Percentiles rank a stretch among this genome's conserved stretches.
These are phyloP conservation scores for Cydonia oblonga DNA, from an alignment of 331 rosid genomes.

Conservation along the genomic window DNA sequence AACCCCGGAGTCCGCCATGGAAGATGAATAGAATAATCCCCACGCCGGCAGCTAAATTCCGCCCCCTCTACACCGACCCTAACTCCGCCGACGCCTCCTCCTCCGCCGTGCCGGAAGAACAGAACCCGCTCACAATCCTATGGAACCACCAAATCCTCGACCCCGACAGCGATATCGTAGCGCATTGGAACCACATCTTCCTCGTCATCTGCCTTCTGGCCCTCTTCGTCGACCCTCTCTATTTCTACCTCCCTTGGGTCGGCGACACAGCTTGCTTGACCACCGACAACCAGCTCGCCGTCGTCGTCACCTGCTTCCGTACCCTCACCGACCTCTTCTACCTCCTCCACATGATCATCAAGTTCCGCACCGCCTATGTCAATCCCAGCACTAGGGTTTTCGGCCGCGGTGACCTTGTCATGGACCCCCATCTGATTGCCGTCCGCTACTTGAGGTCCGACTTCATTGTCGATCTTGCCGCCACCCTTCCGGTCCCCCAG, in stretches of 20 bases:
- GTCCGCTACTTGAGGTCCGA: conserved; percentile 59
- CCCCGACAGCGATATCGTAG: conserved; percentile 74
- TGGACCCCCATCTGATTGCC: conserved; percentile 57
- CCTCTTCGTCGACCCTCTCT: conserved; percentile 77
- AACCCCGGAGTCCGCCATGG: conserved; percentile 91
- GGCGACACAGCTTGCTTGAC: conserved; percentile 65
- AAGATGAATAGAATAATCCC: conserved; percentile 78
- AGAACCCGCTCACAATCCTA: conserved; percentile 48
- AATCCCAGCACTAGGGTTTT: conserved; percentile 74
- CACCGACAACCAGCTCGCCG: conserved; percentile 23
- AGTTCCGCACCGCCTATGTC: conserved; percentile 77
- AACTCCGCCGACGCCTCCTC: not conserved
- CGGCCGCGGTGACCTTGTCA: conserved; percentile 86
- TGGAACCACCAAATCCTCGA: conserved; percentile 76
- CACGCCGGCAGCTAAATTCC: conserved; percentile 57
- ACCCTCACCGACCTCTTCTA: conserved; percentile 63
- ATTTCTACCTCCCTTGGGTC: conserved; percentile 58
- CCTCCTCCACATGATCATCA: conserved; percentile 60
- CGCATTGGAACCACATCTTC: conserved; percentile 74
- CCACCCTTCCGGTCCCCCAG: conserved; percentile 80
- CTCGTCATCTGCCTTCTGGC: conserved; percentile 60
- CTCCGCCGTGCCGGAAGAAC: conserved; percentile 16
- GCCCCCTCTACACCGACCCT: conserved; percentile 31
- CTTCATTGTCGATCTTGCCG: conserved; percentile 76
- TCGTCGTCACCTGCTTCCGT: conserved; percentile 44